Base-by-base conservation (phyloP, 2,329 filamentous ascomycete species). In the Gyromitra esculenta region DNA sequence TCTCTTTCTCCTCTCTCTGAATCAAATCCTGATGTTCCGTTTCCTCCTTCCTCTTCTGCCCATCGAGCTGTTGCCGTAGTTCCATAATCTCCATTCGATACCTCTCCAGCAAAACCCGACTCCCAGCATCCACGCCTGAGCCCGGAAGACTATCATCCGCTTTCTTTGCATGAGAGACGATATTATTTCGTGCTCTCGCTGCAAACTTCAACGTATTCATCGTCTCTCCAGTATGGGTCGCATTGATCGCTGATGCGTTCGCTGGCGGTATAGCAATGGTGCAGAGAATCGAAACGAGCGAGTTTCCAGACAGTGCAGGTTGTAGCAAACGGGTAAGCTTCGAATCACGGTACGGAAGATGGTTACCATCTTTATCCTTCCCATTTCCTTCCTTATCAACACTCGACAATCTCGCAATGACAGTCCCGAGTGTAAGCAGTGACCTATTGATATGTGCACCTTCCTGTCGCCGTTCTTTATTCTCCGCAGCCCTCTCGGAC, bases 371-470 rank as follows among this genome's bases (percentile, higher is more conserved):
- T 82, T 94, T 94, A 81, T 96, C 93, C 82, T 91, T 92, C 67
- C 88, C 88, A 73, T 92, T 88, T 83, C 94, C 95, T 54, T 97
- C 92, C 82, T 96, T 97, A 81, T 91, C 89, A 71, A 93, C 93
- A 45, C 74, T 73, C 0, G 95, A 96, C n/a, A 99, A 86, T 79
- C 92, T 92, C 9, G 93, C 92, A 82, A 99, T 97, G 81, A 99
- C 96, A 0, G 93, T 99, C 66, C 96, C 96, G 1, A 99, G 86
- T 0, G 96, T 99, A 75, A 99, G 89, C 82, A 99, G 85, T 83
- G 94, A 97, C 85, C 98, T 98, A 86, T 99, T 99, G 85, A 99
- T 99, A 83, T 99, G 96, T 11, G 95, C 95, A 78, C 96, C 96
- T 84, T 99, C 96, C 15, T 93, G 93, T 59, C 96, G 89, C 68